phyloP scores from a whole-genome alignment of 352 stramenopile species.

The Globisporangium apiculatum region DNA sequence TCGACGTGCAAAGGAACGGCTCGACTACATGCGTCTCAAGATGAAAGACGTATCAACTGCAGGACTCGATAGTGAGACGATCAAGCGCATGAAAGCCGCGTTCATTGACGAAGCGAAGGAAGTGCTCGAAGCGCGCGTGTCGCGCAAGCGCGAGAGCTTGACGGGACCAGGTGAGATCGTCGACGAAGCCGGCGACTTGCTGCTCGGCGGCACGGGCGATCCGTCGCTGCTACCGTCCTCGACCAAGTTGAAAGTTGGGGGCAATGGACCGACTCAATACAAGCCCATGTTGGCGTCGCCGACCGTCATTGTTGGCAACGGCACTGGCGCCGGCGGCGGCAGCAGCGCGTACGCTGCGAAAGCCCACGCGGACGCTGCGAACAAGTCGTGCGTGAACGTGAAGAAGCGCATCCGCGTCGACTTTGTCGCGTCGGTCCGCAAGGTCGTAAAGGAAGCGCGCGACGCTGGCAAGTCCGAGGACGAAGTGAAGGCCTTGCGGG shows the following conservation, averaged over 20 bases:
- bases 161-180: slow-evolving; percentile 63
- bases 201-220: slow-evolving; percentile 42
- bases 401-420: slow-evolving; percentile 86
- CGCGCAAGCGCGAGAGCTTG: slow-evolving; percentile 69
- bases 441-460: slow-evolving; percentile 65
- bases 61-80: slow-evolving; percentile 74
- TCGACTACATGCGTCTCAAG: slow-evolving; percentile 87
- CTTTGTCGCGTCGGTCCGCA: slow-evolving; percentile 79
- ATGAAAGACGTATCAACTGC: slow-evolving; percentile 86
- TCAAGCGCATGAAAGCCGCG: slow-evolving; percentile 84
- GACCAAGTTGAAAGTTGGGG: slow-evolving; percentile 21
- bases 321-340: too few species aligned
- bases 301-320: neutral
- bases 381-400: slow-evolving; percentile 22
- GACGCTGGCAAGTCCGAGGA: slow-evolving; percentile 74
- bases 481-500: slow-evolving; percentile 61
- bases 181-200: slow-evolving; percentile 69
- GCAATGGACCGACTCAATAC: too few species aligned
- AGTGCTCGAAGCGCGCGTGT: slow-evolving; percentile 77
- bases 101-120: slow-evolving; percentile 88
- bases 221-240: slow-evolving; percentile 23
- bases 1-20: slow-evolving; percentile 69
- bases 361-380: neutral
- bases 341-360: too few species aligned
- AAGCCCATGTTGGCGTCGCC: too few species aligned